Evolutionary conservation across 1,284 basidiomycete genomes (phyloP).

Genomic region (Apiotrichum akiyoshidainum): DNA sequence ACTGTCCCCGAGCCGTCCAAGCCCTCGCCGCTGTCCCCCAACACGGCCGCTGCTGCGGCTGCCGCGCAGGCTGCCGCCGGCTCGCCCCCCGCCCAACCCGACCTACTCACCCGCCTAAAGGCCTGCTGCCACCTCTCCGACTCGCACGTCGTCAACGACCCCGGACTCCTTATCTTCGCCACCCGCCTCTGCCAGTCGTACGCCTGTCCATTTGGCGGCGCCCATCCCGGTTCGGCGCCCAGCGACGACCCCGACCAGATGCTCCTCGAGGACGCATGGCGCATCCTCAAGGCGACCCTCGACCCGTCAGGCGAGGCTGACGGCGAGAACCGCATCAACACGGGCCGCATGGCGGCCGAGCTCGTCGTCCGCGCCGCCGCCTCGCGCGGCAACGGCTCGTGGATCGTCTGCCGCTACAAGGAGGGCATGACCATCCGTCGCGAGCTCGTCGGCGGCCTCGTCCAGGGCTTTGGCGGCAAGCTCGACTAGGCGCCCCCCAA

Average conservation of each 20-base stretch:
- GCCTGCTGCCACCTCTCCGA: slow-evolving; percentile 50
- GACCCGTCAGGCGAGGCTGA: slow-evolving; percentile 45
- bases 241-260: slow-evolving; percentile 42
- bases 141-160: slow-evolving; percentile 50
- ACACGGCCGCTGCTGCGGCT: slow-evolving; percentile 6
- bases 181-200: slow-evolving; percentile 49
- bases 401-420: slow-evolving; percentile 46
- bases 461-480: slow-evolving; percentile 47
- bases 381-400: slow-evolving; percentile 32
- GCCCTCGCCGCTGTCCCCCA: slow-evolving; percentile 15
- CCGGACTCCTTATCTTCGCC: slow-evolving; percentile 49
- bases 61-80: slow-evolving; percentile 6
- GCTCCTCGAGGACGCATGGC: slow-evolving; percentile 48
- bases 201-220: slow-evolving; percentile 41
- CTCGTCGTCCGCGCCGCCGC: slow-evolving; percentile 44
- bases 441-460: slow-evolving; percentile 39
- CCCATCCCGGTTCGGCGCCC: slow-evolving; percentile 34
- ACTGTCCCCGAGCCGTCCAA: slow-evolving; percentile 5
- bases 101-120: slow-evolving; percentile 48
- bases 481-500: slow-evolving; percentile 24
- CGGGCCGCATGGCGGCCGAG: slow-evolving; percentile 50
- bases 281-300: slow-evolving; percentile 38
- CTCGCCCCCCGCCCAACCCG: slow-evolving; percentile 30
- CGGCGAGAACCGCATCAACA: slow-evolving; percentile 50
- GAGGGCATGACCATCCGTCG: slow-evolving; percentile 47